Conservation (phyloP, 768 basidiomycete genomes). For the Tremella mesenterica region DNA sequence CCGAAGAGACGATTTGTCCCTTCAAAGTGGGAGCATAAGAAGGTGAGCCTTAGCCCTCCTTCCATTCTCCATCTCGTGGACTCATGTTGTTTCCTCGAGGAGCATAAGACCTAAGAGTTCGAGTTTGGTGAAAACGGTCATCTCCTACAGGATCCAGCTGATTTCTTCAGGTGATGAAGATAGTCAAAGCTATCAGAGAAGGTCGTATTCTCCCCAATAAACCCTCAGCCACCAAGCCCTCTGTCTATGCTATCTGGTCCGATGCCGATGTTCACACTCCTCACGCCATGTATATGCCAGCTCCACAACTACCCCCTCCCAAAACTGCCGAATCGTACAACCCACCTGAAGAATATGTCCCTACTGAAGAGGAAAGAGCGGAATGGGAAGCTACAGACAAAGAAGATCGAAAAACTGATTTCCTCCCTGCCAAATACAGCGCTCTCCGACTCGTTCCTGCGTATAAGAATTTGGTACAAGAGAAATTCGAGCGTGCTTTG, state of each 20-base stretch:
- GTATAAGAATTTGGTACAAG: constrained; percentile 82
- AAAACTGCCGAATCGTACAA: constrained; percentile 97
- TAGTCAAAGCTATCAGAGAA: constrained; percentile 93
- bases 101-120: neutral
- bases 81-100: no score
- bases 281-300: constrained; percentile 79
- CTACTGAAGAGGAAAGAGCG: constrained; percentile 67
- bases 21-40: constrained; percentile 99
- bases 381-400: constrained; percentile 74
- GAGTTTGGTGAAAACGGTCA: no score
- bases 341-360: constrained; percentile 92
- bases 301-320: constrained; percentile 81
- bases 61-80: neutral
- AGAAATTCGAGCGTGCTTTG: constrained; percentile 84
- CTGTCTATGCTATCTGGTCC: constrained; percentile 82
- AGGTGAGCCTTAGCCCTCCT: constrained; percentile 51
- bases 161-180: constrained; percentile 81
- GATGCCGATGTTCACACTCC: constrained; percentile 52
- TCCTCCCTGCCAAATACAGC: constrained; percentile 75
- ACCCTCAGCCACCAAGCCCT: constrained; percentile 59
- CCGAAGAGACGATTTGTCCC: constrained; percentile 95
- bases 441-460: constrained; percentile 84
- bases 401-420: constrained; percentile 82
- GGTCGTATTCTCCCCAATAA: constrained; percentile 87
- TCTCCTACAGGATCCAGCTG: constrained; percentile 1